Conservation (phyloP, 352 stramenopile genomes). For the Globisporangium spiculum region DNA sequence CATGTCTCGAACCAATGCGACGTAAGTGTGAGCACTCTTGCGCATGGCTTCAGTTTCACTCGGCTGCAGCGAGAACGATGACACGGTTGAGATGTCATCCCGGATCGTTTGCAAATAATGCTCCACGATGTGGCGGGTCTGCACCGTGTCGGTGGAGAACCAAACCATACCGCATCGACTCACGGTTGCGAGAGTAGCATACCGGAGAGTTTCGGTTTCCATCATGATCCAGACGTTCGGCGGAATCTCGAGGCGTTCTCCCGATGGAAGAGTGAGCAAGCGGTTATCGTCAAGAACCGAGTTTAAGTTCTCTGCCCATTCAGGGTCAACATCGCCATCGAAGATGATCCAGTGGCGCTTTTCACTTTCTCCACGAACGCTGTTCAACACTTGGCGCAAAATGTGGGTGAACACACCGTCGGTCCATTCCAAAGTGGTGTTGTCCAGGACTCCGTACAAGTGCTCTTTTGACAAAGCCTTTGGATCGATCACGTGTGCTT, state of each 20-base stretch:
- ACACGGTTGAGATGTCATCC: slow-evolving; percentile 56
- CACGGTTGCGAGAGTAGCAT: slow-evolving; percentile 99
- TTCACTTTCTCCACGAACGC: slow-evolving; percentile 95
- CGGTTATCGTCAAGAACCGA: slow-evolving; percentile 99
- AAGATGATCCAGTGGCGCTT: slow-evolving; percentile 99
- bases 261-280: slow-evolving; percentile 97
- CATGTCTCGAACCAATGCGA: slow-evolving; percentile 53
- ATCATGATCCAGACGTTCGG: slow-evolving; percentile 99
- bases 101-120: slow-evolving; percentile 78
- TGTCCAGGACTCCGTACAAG: slow-evolving; percentile 98
- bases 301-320: slow-evolving; percentile 99
- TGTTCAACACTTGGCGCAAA: slow-evolving; percentile 95
- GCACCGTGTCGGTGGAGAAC: slow-evolving; percentile 97
- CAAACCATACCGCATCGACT: slow-evolving; percentile 99
- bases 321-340: slow-evolving; percentile 99
- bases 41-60: slow-evolving; percentile 62
- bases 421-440: slow-evolving; percentile 99
- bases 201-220: slow-evolving; percentile 98
- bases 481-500: slow-evolving; percentile 98
- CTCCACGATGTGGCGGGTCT: slow-evolving; percentile 90
- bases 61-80: slow-evolving; percentile 64
- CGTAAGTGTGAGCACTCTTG: slow-evolving; percentile 66
- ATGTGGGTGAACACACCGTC: slow-evolving; percentile 99
- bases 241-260: slow-evolving; percentile 97
- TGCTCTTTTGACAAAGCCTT: slow-evolving; percentile 99